Evolutionary conservation across 257 asterid genomes (phyloP).

Genomic region (Solanum microdontum): DNA sequence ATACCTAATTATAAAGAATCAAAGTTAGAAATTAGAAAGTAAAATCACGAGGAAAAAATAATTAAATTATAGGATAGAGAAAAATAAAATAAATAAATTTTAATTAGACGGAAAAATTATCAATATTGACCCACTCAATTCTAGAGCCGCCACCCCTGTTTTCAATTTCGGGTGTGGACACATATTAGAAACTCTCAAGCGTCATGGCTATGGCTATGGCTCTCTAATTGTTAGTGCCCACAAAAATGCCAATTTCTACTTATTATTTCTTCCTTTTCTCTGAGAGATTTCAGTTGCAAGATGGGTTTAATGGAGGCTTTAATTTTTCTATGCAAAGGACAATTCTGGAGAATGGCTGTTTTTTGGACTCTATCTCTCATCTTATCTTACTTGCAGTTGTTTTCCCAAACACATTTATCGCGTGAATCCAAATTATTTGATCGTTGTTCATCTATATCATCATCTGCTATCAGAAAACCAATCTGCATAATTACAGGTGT

Average conservation of each 20-base stretch:
- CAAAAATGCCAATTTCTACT: not conserved
- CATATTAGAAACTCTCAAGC: not conserved
- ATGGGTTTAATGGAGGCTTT: constrained; percentile 30
- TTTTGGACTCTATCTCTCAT: constrained; percentile 53
- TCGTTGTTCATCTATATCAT: constrained; percentile 11
- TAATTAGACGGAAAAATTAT: too few species aligned
- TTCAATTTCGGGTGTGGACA: too few species aligned
- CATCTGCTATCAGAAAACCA: constrained; percentile 15
- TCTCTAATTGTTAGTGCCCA: not conserved
- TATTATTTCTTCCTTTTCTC: not conserved
- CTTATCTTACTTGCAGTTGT: constrained; percentile 36
- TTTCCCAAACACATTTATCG: constrained; percentile 12
- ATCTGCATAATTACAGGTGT: constrained; percentile 87
- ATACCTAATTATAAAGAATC: too few species aligned
- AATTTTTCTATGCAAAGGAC: constrained; percentile 22
- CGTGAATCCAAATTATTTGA: constrained; percentile 7
- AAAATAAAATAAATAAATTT: too few species aligned
- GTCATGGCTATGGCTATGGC: not conserved
- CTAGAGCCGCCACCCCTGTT: too few species aligned
- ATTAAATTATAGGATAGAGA: too few species aligned
- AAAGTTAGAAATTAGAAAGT: too few species aligned
- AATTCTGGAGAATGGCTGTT: constrained; percentile 74
- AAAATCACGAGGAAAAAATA: too few species aligned
- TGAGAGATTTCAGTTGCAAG: not conserved
- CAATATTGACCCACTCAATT: too few species aligned